Evolutionary conservation across 2,329 filamentous ascomycete species (phyloP).

Genomic region (Fusarium sambucinum): DNA sequence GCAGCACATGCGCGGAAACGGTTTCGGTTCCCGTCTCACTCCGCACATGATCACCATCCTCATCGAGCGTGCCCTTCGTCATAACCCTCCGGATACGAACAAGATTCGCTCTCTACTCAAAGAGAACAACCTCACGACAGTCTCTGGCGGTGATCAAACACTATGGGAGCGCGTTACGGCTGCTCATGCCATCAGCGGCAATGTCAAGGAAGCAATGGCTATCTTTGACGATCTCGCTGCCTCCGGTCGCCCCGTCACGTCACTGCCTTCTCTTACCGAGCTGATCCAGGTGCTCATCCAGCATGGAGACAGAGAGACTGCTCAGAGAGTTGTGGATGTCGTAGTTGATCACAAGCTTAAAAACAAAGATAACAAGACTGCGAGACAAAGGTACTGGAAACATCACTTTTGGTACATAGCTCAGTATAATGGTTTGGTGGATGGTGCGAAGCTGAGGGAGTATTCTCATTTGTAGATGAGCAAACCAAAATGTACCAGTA

Average conservation of each 20-base stretch:
- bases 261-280: slow-evolving; percentile 58
- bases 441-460: slow-evolving; percentile 29
- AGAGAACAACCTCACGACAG: slow-evolving; percentile 61
- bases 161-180: slow-evolving; percentile 79
- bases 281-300: slow-evolving; percentile 55
- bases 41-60: slow-evolving; percentile 81
- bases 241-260: slow-evolving; percentile 56
- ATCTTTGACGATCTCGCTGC: slow-evolving; percentile 61
- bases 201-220: slow-evolving; percentile 62
- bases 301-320: slow-evolving; percentile 44
- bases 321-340: slow-evolving; percentile 51
- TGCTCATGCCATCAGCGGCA: slow-evolving; percentile 70
- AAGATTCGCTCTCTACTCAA: slow-evolving; percentile 71
- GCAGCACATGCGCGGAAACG: slow-evolving; percentile 68
- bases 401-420: slow-evolving; percentile 66
- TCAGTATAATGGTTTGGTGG: slow-evolving; percentile 55
- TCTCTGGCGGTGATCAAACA: slow-evolving; percentile 64
- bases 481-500: slow-evolving; percentile 9
- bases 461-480: slow-evolving; percentile 3
- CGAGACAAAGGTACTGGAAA: slow-evolving; percentile 56
- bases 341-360: slow-evolving; percentile 49
- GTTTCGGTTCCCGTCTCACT: slow-evolving; percentile 66
- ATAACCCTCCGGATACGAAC: slow-evolving; percentile 67
- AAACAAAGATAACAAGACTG: slow-evolving; percentile 30
- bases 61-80: slow-evolving; percentile 73